Evolutionary conservation across 2,329 filamentous ascomycete genomes (phyloP), one percentile per base, ranked within the genome.

Genomic region (Phialocephala sp.): DNA sequence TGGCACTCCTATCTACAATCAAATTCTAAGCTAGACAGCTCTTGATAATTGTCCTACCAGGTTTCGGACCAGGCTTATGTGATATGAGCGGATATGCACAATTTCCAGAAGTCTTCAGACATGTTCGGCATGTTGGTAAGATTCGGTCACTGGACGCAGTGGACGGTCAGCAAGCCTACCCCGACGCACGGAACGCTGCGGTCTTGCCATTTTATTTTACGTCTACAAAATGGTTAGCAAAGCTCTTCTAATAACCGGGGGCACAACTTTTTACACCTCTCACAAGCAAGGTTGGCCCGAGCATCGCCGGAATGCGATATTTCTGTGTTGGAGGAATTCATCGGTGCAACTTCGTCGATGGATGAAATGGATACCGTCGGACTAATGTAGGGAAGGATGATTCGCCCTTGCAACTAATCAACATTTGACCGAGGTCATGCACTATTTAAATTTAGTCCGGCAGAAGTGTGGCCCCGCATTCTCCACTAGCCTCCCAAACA

Each of bases 51-150:
- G 1, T 20, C 22, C 12, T 45, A 64, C 62, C 62, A 12, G 62
- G 62, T 18, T 64, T 64, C 39, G 62, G 62, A 22, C 62, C 62
- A 43, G 62, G 62, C 11, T 64, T 64, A 32, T 59, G 58, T 43
- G 62, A 59, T 35, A 59, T 20, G 18, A 59, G 24, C 6, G 62
- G 62, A n/a, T 64, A 64, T 35, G 12, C 11, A 36, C 62, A 64
- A 22, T 43, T 45, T 24, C 37, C 45, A 9, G 62, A 59, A 18
- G 24, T 54, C 45, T 59, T 59, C 15, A 64, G 36, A 36, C 62
- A 64, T 5, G 35, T 55, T 35, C 45, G 45, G 24, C 62, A 64
- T 20, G 41, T 59, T 15, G 62, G 62, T 45, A 59, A 35, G 0
- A 24, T n/a, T 18, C 62, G 56, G 24, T 64, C 62, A 59, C 62